Percentiles rank a stretch among this genome's conserved stretches.
Conservation (phyloP, 2,329 filamentous ascomycete species). For the Colletotrichum limetticola region DNA sequence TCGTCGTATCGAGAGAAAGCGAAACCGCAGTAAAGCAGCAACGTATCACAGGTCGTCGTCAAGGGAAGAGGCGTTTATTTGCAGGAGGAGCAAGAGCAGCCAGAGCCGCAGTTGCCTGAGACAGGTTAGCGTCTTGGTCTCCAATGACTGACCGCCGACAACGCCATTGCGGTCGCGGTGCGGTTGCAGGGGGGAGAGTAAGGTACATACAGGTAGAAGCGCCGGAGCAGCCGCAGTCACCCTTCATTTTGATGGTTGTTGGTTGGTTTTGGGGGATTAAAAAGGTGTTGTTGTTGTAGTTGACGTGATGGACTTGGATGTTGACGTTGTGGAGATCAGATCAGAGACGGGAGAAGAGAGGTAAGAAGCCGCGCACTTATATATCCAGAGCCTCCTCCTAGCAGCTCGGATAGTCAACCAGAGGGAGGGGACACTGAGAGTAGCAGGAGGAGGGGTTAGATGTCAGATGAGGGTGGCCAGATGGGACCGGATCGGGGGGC, state of each 20-base stretch:
- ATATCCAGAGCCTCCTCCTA: constrained; percentile 21
- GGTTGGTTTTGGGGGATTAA: constrained; percentile 15
- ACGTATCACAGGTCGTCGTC: neutral
- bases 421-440: neutral
- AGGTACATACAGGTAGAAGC: constrained; percentile 34
- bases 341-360: neutral
- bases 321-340: constrained; percentile 17
- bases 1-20: constrained; percentile 1
- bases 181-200: neutral
- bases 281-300: constrained; percentile 17
- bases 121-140: constrained; percentile 19
- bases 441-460: constrained; percentile 27
- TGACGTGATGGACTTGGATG: constrained; percentile 23
- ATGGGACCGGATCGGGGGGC: constrained; percentile 28
- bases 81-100: constrained; percentile 35
- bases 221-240: constrained; percentile 39
- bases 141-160: neutral
- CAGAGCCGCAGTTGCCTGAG: constrained; percentile 37
- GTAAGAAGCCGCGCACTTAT: constrained; percentile 29
- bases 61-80: constrained; percentile 8
- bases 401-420: neutral
- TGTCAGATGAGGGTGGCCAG: constrained; percentile 35
- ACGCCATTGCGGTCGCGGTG: neutral
- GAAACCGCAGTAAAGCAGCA: neutral
- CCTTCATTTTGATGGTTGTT: constrained; percentile 39